Evolutionary conservation across 2,329 filamentous ascomycete species (phyloP).

Genomic region (Xylaria polymorpha): DNA sequence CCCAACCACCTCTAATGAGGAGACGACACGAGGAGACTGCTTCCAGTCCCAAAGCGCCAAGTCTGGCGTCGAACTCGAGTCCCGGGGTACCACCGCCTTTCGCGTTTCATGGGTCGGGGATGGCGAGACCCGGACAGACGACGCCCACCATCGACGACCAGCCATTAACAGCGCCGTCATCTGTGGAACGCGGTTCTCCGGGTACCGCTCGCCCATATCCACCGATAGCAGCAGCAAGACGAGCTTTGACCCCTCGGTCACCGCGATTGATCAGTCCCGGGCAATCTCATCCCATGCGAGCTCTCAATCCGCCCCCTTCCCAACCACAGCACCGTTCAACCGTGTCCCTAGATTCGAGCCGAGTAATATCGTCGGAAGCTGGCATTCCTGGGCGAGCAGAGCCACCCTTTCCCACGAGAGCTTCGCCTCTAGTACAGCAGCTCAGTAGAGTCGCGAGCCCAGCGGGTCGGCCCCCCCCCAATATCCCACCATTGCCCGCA

Average conservation of each 20-base stretch:
- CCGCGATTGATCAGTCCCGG: conserved; percentile 65
- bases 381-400: conserved; percentile 38
- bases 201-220: conserved; percentile 47
- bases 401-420: conserved; percentile 41
- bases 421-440: conserved; percentile 45
- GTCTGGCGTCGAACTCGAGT: conserved; percentile 43
- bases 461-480: conserved; percentile 40
- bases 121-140: conserved; percentile 41
- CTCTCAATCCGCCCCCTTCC: conserved; percentile 48
- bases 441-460: conserved; percentile 42
- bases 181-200: conserved; percentile 50
- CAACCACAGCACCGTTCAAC: conserved; percentile 42
- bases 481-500: conserved; percentile 41
- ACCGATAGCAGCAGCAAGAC: conserved; percentile 53
- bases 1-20: conserved; percentile 43
- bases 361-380: conserved; percentile 40
- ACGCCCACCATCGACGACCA: conserved; percentile 42
- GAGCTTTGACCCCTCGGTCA: conserved; percentile 69
- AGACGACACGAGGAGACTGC: conserved; percentile 36
- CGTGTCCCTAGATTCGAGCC: conserved; percentile 36
- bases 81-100: conserved; percentile 43
- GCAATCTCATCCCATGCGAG: conserved; percentile 48
- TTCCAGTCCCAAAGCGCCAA: conserved; percentile 36
- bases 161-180: conserved; percentile 44
- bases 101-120: conserved; percentile 41